Base-by-base conservation (phyloP, 805 yeast species). In the Candida ipomoeae region DNA sequence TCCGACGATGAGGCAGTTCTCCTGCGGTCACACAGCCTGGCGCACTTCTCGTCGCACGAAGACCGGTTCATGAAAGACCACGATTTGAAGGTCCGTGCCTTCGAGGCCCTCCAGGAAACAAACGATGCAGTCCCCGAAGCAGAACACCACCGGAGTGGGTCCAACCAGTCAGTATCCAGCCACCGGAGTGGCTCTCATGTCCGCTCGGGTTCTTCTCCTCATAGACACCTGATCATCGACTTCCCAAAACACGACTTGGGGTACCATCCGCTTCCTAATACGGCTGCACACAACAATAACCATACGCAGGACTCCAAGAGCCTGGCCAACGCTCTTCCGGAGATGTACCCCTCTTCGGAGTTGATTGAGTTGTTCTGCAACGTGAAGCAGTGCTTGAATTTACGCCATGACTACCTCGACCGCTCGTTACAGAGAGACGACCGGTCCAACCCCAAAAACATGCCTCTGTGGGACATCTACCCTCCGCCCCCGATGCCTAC, bases 401-500 rank as follows among this genome's bases (percentile, higher is more conserved):
- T 88, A 54, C 83, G 99, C 65, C 83, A 80, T 57, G 86, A 84
- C 62, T 94, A 92, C 65, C 85, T 87, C 67, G 60, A 68, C 2
- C 57, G 80, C 10, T 89, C 97, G 0, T 57, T 81, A 48, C 99
- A 94, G 70, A 47, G 54, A 5, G 73, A 81, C 49, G 86, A 85
- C 41, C 64, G 69, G 35, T 86, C 83, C 59, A 94, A 94, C 67
- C 99, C 99, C 1, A 90, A 92, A 64, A 92, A 95, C 67, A 62
- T 60, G 23, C 70, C 69, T 13, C 69, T 66, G 37, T 94, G 98
- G 98, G 64, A 64, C 14, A 83, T 94, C 45, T 92, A 91, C 64
- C 99, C 99, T 0, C 82, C 84, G 10, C 97, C 98, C 1, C 99
- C 99, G 13, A 83, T 83, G 56, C 97, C 99, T 3, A 83, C 92